Evolutionary conservation across 305 asterid species (phyloP).

Genomic region (Fraxinus latifolia): DNA sequence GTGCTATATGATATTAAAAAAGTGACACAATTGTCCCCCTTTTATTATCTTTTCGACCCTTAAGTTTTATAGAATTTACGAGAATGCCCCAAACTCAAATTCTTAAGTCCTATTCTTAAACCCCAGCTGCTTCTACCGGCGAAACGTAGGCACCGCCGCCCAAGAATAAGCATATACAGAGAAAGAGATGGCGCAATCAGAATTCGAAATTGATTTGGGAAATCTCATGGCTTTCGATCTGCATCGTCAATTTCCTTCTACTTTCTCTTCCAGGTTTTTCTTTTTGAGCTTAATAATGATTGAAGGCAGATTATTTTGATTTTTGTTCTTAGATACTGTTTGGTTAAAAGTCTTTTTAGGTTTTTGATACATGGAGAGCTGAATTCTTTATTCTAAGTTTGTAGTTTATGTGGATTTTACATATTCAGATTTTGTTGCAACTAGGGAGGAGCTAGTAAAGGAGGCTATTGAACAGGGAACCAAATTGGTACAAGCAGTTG

Average conservation of each 20-base stretch:
- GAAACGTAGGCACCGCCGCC: not conserved
- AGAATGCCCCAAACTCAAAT: not conserved
- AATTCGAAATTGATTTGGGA: slow-evolving; percentile 65
- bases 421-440: not conserved
- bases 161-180: not conserved
- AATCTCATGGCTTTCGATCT: slow-evolving; percentile 70
- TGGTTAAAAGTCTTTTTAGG: not conserved
- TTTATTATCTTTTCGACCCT: not conserved
- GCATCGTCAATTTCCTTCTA: slow-evolving; percentile 45
- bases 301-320: not conserved
- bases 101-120: not conserved
- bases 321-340: not conserved
- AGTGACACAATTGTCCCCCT: too few relatives aligned
- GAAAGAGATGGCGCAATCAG: slow-evolving; percentile 42
- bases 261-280: slow-evolving; percentile 64
- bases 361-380: not conserved
- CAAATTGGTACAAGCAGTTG: slow-evolving; percentile 76
- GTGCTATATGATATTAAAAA: too few relatives aligned
- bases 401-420: not conserved
- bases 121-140: not conserved
- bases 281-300: not conserved
- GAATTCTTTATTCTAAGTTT: not conserved
- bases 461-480: slow-evolving; percentile 65
- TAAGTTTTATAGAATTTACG: not conserved
- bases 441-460: slow-evolving; percentile 68